Evolutionary conservation across 257 asterid species (phyloP).

Genomic region (Prunella vulgaris): DNA sequence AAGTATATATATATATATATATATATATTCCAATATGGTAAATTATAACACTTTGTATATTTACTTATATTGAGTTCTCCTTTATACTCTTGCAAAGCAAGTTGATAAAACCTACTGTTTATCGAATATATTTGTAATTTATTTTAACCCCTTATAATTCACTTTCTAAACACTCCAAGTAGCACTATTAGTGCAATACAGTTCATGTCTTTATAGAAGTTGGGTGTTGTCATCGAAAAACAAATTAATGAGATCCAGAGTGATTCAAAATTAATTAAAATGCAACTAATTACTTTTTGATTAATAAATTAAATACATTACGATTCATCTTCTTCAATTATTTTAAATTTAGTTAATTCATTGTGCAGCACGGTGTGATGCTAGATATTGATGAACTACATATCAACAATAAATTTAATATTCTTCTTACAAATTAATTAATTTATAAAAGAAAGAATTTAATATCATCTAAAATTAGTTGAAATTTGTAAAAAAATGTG

Average conservation of each 20-base stretch:
- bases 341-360: neutral
- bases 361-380: neutral
- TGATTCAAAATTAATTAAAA: neutral
- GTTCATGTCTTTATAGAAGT: conserved; percentile 15
- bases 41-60: too few species aligned
- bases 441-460: too few species aligned
- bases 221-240: neutral
- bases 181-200: conserved; percentile 14
- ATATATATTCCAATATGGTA: too few species aligned
- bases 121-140: neutral
- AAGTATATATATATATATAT: too few species aligned
- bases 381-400: neutral
- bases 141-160: conserved; percentile 4
- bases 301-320: neutral
- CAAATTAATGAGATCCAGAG: neutral
- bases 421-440: too few species aligned
- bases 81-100: too few species aligned
- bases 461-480: too few species aligned
- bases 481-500: too few species aligned
- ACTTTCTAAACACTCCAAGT: neutral
- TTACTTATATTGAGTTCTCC: too few species aligned
- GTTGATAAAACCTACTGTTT: too few species aligned
- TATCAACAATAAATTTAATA: too few species aligned
- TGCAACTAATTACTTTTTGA: conserved; percentile 3
- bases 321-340: neutral